These are phyloP conservation scores for Microsporum audouinii DNA, from an alignment of 2,329 filamentous ascomycete species.

Conservation along the genomic window DNA sequence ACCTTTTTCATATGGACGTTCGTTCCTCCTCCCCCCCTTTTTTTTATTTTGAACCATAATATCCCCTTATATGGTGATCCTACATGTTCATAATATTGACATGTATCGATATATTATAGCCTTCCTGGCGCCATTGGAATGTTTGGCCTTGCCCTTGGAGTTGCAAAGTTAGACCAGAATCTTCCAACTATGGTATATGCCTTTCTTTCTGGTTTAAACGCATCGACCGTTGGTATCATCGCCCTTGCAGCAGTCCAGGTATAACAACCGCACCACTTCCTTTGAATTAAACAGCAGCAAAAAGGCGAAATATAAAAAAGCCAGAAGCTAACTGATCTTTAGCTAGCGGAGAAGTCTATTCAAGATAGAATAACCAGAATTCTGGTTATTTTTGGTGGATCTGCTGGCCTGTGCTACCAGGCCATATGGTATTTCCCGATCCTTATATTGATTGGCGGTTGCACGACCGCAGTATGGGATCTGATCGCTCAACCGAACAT, in stretches of 20 bases:
- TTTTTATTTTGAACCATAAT: neutral
- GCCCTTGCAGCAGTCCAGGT: conserved; percentile 53
- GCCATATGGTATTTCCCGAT: conserved; percentile 65
- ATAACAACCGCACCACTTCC: neutral
- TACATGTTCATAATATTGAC: neutral
- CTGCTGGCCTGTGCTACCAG: conserved; percentile 58
- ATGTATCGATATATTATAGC: conserved; percentile 25
- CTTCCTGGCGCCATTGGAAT: conserved; percentile 60
- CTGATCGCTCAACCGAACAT: conserved; percentile 39
- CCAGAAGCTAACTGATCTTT: conserved; percentile 11
- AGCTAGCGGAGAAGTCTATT: conserved; percentile 57
- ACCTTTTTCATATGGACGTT: conserved; percentile 55
- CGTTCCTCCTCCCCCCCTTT: conserved; percentile 7
- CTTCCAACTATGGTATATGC: conserved; percentile 56
- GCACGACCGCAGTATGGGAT: conserved; percentile 47
- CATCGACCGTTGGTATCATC: conserved; percentile 60
- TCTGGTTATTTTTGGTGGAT: conserved; percentile 52
- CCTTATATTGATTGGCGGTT: conserved; percentile 48
- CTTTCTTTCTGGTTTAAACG: conserved; percentile 59
- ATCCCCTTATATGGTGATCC: neutral
- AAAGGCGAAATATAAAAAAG: neutral
- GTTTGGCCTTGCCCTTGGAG: conserved; percentile 55
- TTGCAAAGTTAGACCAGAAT: conserved; percentile 47
- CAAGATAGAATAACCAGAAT: conserved; percentile 52
- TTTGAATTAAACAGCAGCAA: neutral